Percentiles rank a stretch among this genome's conserved stretches.
phyloP scores from a whole-genome alignment of 164 flowering plant genomes.

The Aristolochia californica region DNA sequence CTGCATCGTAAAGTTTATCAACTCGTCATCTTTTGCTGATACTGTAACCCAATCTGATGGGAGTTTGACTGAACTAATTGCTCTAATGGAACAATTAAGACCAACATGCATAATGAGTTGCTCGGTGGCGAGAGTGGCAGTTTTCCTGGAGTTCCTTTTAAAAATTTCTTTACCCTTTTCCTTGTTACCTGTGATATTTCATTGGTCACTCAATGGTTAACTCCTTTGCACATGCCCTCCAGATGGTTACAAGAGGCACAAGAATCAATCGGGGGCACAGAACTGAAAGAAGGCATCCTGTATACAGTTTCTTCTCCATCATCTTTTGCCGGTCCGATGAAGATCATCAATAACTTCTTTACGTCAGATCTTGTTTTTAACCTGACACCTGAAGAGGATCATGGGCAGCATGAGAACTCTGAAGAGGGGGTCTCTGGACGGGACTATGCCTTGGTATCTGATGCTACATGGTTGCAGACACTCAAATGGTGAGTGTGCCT shows the following conservation, averaged over 20 bases:
- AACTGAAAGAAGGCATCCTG: conserved; percentile 40
- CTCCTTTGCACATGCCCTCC: not conserved
- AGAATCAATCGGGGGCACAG: conserved; percentile 23
- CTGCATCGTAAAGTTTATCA: too few species aligned
- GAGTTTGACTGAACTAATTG: too few species aligned
- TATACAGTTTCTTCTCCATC: conserved; percentile 33
- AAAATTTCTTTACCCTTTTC: too few species aligned
- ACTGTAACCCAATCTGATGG: too few species aligned
- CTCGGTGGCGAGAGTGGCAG: too few species aligned
- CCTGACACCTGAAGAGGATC: conserved; percentile 55
- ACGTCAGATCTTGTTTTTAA: conserved; percentile 66
- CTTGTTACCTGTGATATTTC: too few species aligned
- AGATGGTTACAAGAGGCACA: conserved; percentile 98
- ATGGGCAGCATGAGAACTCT: conserved; percentile 25
- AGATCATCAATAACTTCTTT: conserved; percentile 68
- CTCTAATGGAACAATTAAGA: too few species aligned
- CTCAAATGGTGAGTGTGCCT: conserved; percentile 63
- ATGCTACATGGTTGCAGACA: conserved; percentile 82
- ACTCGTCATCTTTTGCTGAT: too few species aligned
- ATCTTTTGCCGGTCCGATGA: conserved; percentile 65
- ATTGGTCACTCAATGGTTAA: too few species aligned
- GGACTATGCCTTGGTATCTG: conserved; percentile 74
- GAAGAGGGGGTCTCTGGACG: conserved; percentile 63
- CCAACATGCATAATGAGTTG: too few species aligned
- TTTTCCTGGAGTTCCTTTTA: too few species aligned